phyloP scores from a whole-genome alignment of 176 grass and related monocot genomes.

The Chloris gayana region DNA sequence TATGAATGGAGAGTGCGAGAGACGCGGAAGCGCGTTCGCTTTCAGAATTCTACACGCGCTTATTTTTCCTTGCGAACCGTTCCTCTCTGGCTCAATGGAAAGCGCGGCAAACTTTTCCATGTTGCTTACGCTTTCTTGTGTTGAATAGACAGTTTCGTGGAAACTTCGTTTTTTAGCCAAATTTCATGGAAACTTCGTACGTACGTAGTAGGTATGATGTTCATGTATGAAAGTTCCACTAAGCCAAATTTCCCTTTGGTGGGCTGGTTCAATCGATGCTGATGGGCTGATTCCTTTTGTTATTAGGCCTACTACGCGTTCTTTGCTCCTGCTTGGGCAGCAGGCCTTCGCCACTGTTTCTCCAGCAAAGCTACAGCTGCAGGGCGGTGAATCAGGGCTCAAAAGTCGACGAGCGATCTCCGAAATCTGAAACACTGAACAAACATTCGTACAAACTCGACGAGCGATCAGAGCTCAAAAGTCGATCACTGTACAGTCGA shows the following conservation, averaged over 20 bases:
- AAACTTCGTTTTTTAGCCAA: no score
- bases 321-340: background rate
- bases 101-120: background rate
- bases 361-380: no score
- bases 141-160: background rate
- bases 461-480: background rate
- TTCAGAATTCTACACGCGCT: slow-evolving; percentile 19
- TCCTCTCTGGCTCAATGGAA: background rate
- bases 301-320: background rate
- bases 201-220: no score
- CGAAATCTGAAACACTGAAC: no score
- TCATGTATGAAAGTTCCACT: background rate
- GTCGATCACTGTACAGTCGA: slow-evolving; percentile 31
- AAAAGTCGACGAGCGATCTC: no score
- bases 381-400: no score
- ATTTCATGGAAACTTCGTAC: background rate
- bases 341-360: no score
- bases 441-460: no score
- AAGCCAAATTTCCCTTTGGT: no score
- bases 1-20: background rate
- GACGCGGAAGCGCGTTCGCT: slow-evolving; percentile 4
- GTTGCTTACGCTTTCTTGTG: background rate
- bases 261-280: no score
- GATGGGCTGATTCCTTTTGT: background rate
- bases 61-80: background rate